These are phyloP conservation scores for Xeromyces bisporus DNA, from an alignment of 495 filamentous ascomycete genomes.

Conservation along the genomic window DNA sequence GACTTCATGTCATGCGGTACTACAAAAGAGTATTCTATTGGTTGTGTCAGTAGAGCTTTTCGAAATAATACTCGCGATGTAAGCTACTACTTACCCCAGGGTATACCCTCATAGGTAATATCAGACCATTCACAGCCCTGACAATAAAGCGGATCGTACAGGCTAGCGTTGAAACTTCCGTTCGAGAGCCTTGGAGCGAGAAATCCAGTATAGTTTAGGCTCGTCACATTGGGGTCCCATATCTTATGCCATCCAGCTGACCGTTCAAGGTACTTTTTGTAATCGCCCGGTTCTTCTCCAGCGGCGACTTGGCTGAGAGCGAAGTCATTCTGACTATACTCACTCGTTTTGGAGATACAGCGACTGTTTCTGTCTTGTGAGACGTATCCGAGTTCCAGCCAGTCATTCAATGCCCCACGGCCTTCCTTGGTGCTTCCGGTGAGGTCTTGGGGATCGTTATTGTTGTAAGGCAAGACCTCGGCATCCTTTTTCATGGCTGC, in stretches of 20 bases:
- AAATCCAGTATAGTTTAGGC: constrained; percentile 44
- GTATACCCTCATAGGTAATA: constrained; percentile 21
- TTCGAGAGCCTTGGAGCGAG: constrained; percentile 39
- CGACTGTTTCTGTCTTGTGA: constrained; percentile 43
- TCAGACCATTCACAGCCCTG: constrained; percentile 45
- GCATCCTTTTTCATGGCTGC: constrained; percentile 55
- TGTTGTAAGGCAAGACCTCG: constrained; percentile 43
- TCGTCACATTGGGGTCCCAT: constrained; percentile 41
- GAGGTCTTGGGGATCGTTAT: constrained; percentile 39
- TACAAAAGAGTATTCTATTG: not conserved
- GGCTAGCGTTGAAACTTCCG: constrained; percentile 32
- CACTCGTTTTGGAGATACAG: constrained; percentile 47
- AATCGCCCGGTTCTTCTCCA: constrained; percentile 35
- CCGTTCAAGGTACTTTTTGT: constrained; percentile 42
- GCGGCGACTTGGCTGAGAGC: constrained; percentile 32
- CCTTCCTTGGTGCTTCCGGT: constrained; percentile 55
- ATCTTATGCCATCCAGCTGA: constrained; percentile 58
- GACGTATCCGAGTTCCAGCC: constrained; percentile 46
- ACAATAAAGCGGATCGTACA: constrained; percentile 44
- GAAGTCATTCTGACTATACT: constrained; percentile 58
- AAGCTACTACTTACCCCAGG: constrained; percentile 17
- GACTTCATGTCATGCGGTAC: constrained; percentile 48
- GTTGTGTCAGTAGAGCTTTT: not conserved
- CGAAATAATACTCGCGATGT: not conserved
- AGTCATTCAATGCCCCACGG: constrained; percentile 52